Evolutionary conservation across 495 filamentous ascomycete species (phyloP).

Genomic region (Platismatia glauca): DNA sequence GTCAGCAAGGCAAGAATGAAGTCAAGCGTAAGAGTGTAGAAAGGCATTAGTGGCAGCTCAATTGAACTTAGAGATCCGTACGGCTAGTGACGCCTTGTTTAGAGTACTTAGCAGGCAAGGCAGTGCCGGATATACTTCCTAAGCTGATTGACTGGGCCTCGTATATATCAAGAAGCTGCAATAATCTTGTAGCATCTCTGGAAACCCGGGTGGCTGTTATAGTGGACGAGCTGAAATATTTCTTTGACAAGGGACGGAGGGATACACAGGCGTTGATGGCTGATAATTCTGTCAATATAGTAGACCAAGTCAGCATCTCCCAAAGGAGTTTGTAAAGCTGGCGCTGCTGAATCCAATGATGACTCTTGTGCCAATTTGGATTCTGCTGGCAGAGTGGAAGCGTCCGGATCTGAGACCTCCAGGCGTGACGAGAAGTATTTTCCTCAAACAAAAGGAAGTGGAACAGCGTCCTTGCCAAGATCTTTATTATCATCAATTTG

Average conservation of each 20-base stretch:
- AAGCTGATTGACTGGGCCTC: background rate
- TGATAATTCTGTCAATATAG: too few relatives aligned
- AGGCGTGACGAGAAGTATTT: too few relatives aligned
- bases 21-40: conserved; percentile 7
- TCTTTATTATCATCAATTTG: too few relatives aligned
- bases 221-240: conserved; percentile 1
- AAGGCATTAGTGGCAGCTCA: background rate
- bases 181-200: background rate
- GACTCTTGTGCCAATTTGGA: too few relatives aligned
- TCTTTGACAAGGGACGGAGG: background rate
- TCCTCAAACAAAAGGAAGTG: too few relatives aligned
- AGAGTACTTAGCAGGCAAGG: background rate
- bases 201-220: background rate
- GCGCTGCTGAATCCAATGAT: too few relatives aligned
- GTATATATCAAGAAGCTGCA: background rate
- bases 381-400: too few relatives aligned
- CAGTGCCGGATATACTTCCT: conserved; percentile 6
- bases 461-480: too few relatives aligned
- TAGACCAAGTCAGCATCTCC: too few relatives aligned
- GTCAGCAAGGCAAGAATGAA: conserved; percentile 3
- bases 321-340: too few relatives aligned
- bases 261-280: too few relatives aligned
- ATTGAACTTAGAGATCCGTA: background rate
- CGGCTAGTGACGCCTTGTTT: conserved; percentile 2
- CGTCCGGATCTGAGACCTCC: too few relatives aligned